Evolutionary conservation across 768 basidiomycete species (phyloP), one percentile per base, ranked within the genome.

Genomic region (Sporobolomyces pararoseus): DNA sequence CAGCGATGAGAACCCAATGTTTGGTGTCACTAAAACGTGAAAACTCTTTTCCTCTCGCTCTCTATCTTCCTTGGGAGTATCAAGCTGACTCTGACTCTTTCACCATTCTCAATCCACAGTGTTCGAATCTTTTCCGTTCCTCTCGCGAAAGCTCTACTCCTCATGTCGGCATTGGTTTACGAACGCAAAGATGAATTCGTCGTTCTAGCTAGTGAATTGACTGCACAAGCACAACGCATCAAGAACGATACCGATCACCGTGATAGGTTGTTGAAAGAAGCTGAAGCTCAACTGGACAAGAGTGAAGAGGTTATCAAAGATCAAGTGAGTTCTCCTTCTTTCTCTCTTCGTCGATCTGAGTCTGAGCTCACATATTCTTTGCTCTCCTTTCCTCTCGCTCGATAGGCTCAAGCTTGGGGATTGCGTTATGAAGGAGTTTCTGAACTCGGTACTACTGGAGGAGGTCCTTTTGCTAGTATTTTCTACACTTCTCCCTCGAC

Each of bases 111-210:
- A n/a, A 27, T 44, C 21, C 25, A 13, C 62, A 69, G 57, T 27
- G 14, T 39, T 16, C 68, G 68, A 37, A 21, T 61, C 68, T 70
- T 70, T 46, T 65, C 63, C 19, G 32, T 70, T n/a, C 68, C 68
- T 0, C 63, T 70, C 63, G 68, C 68, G 16, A 58, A 57, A 17
- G n/a, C 61, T 12, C n/a, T 67, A 27, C 62, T 71, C 32, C 32
- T 66, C 34, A 63, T 71, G 62, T 63, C 62, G 25, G 34, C 70
- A 4, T 47, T 71, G 59, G 52, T 65, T 32, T 70, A 65, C 59
- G 69, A 70, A 37, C 63, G 69, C 58, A 25, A 42, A 25, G 58
- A 65, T 46, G 16, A 31, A 3, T 27, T 39, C 29, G 65, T 71
- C 34, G 4, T 34, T 2, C 9, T 29, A 0, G 70, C 70, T 5